Percentiles rank a stretch among this genome's conserved stretches.
Evolutionary conservation across 495 filamentous ascomycete genomes (phyloP).

Genomic region (Lichenothelia convexa): DNA sequence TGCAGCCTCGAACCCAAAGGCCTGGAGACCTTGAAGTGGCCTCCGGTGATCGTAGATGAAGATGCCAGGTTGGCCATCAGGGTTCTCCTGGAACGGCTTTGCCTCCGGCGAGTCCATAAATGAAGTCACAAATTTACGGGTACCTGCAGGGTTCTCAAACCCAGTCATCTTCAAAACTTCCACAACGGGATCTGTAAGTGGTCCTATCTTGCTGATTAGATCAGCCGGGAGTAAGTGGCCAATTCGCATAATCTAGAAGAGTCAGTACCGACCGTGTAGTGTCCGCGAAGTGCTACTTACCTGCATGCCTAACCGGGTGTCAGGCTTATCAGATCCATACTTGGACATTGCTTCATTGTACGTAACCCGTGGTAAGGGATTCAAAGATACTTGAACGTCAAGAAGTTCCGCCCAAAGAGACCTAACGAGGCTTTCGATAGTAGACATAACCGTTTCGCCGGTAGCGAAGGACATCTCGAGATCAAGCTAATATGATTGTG

Average conservation of each 20-base stretch:
- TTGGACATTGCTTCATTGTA: slow-evolving; percentile 63
- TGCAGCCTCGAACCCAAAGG: slow-evolving; percentile 56
- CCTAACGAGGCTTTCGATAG: slow-evolving; percentile 46
- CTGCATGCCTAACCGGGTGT: slow-evolving; percentile 45
- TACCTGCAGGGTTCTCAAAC: slow-evolving; percentile 26
- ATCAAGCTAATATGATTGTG: slow-evolving; percentile 46
- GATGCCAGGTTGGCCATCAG: slow-evolving; percentile 54
- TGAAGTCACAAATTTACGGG: slow-evolving; percentile 37
- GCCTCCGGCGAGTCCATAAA: slow-evolving; percentile 54
- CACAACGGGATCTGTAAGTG: slow-evolving; percentile 40
- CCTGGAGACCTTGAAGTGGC: slow-evolving; percentile 51
- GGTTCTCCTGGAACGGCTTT: slow-evolving; percentile 39
- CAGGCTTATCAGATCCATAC: slow-evolving; percentile 86
- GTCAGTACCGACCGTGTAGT: slow-evolving; percentile 8
- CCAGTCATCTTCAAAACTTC: slow-evolving; percentile 50
- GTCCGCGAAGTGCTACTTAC: slow-evolving; percentile 17
- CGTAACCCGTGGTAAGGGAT: slow-evolving; percentile 37
- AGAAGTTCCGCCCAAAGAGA: slow-evolving; percentile 31
- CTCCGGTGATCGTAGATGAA: slow-evolving; percentile 51
- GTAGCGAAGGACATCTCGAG: slow-evolving; percentile 75
- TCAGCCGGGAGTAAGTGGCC: slow-evolving; percentile 43
- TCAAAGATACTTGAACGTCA: slow-evolving; percentile 10
- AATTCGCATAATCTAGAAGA: slow-evolving; percentile 39
- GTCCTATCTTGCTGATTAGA: slow-evolving; percentile 53
- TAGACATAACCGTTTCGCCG: slow-evolving; percentile 52